A percentile compares a stretch with the other conserved stretches of the same genome.
These are phyloP conservation scores for Oryza glumipatula DNA, from an alignment of 176 grass and related monocot species.

Conservation along the genomic window DNA sequence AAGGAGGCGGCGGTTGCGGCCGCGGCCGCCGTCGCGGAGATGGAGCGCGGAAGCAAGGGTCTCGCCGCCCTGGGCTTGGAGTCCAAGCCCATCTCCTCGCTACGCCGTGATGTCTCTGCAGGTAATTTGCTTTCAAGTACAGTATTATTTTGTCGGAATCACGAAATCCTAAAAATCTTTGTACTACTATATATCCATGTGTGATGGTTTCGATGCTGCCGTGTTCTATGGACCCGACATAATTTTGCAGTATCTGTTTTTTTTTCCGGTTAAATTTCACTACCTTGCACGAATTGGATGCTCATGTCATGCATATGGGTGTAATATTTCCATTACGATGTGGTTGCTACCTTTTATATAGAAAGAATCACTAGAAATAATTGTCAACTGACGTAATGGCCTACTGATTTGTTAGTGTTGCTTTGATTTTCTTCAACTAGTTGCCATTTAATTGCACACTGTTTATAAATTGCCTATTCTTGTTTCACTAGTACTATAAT, in stretches of 20 bases:
- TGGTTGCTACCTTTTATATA: neutral
- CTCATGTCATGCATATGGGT: neutral
- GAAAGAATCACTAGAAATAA: constrained; percentile 20
- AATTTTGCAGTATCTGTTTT: neutral
- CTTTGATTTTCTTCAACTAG: neutral
- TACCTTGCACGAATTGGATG: neutral
- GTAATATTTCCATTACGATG: neutral
- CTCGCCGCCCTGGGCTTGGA: constrained; percentile 18
- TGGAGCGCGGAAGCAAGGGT: constrained; percentile 43
- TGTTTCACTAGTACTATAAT: neutral
- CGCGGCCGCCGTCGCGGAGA: constrained; percentile 20
- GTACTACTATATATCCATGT: too few relatives aligned
- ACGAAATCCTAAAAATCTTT: neutral
- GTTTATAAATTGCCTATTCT: neutral
- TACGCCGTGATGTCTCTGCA: constrained; percentile 50
- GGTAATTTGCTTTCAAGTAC: constrained; percentile 35
- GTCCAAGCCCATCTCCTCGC: constrained; percentile 38
- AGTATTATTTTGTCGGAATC: neutral
- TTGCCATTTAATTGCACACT: neutral
- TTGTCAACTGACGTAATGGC: neutral
- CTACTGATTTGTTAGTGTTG: neutral
- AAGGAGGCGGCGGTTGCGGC: constrained; percentile 11
- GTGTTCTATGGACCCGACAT: neutral
- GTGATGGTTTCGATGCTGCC: neutral
- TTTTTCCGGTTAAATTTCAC: neutral